Evolutionary conservation across 2,329 filamentous ascomycete species (phyloP).

Genomic region (Didymella pinodella): DNA sequence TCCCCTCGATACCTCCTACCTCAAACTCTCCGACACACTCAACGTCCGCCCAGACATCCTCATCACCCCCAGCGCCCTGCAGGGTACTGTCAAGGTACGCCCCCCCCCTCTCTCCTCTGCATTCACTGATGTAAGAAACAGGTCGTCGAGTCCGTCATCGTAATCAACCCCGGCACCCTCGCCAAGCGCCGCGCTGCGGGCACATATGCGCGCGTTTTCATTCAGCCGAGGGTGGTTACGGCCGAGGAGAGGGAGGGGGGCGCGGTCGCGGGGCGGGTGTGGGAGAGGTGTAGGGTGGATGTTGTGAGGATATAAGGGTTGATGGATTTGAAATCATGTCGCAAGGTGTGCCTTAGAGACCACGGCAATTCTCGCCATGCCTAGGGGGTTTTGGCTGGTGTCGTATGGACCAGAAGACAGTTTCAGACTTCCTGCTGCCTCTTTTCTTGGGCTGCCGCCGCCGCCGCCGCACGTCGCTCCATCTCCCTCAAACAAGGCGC

Average conservation of each 20-base stretch:
- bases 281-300: conserved; percentile 84
- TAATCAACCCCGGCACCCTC: conserved; percentile 88
- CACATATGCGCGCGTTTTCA: conserved; percentile 81
- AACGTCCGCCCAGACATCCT: conserved; percentile 85
- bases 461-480: conserved; percentile 26
- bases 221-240: conserved; percentile 70
- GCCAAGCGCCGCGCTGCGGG: conserved; percentile 86
- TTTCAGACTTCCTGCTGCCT: conserved; percentile 18
- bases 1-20: conserved; percentile 81
- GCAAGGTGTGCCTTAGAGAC: too few species aligned
- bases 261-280: conserved; percentile 74
- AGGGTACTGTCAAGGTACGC: conserved; percentile 85
- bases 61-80: conserved; percentile 80
- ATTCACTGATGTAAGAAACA: conserved; percentile 47
- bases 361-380: too few species aligned
- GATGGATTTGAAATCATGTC: background rate
- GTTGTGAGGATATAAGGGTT: conserved; percentile 71
- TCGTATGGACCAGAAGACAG: background rate
- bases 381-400: too few species aligned
- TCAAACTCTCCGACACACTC: conserved; percentile 91
- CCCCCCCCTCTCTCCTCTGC: too few species aligned
- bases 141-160: conserved; percentile 89
- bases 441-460: conserved; percentile 18
- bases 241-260: conserved; percentile 67
- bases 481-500: conserved; percentile 60